Percentiles rank a stretch among this genome's conserved stretches.
Conservation (phyloP, 306 rosid genomes). For the Fragaria ananassa region DNA sequence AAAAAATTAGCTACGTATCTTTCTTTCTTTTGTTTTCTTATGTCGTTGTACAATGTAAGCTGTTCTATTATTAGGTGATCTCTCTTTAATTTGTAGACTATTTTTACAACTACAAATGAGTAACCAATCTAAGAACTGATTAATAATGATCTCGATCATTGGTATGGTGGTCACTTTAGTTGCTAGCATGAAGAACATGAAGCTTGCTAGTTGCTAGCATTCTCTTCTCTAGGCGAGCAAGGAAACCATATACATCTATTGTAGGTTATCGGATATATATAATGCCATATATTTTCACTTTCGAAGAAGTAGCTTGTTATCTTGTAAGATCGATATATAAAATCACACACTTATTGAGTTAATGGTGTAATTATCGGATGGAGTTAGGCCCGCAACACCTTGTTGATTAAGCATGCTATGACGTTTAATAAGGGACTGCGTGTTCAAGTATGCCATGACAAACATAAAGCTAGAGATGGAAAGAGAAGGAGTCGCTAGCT, state of each 20-base stretch:
- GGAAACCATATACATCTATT: too few species aligned
- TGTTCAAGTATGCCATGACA: constrained; percentile 16
- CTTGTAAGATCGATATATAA: too few species aligned
- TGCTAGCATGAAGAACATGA: too few species aligned
- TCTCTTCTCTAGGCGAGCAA: too few species aligned
- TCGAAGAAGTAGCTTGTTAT: too few species aligned
- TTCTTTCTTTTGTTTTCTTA: background rate
- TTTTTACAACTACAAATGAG: background rate
- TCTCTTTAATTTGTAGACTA: background rate
- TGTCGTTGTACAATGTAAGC: background rate
- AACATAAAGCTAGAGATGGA: background rate
- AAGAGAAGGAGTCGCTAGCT: background rate
- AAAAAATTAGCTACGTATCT: background rate
- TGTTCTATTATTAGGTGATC: background rate
- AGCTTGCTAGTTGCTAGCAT: background rate
- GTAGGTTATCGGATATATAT: too few species aligned
- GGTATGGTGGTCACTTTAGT: background rate
- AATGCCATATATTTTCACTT: too few species aligned
- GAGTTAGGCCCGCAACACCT: constrained; percentile 8
- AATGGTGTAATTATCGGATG: background rate
- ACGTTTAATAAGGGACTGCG: background rate
- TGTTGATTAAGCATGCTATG: constrained; percentile 15
- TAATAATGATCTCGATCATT: background rate
- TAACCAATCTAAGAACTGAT: background rate
- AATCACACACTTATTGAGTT: too few species aligned